Evolutionary conservation across 1,284 basidiomycete species (phyloP).

Genomic region (Cystobasidium sp.): DNA sequence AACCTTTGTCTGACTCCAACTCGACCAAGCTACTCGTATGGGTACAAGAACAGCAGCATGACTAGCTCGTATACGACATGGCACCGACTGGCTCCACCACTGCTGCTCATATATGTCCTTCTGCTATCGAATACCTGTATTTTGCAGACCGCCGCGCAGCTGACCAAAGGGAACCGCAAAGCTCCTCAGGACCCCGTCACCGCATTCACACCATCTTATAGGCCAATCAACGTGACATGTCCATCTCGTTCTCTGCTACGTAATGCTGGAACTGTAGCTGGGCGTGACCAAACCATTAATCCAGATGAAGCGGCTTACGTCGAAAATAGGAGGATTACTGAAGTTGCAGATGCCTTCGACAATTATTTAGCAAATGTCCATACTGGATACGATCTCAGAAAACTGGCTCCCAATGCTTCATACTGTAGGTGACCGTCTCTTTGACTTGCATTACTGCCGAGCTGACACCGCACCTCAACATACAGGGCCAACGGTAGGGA

Average conservation of each 20-base stretch:
- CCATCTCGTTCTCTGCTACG: conserved; percentile 38
- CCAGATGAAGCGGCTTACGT: conserved; percentile 36
- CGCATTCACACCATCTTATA: conserved; percentile 1
- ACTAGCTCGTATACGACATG: no score
- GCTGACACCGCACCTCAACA: background rate
- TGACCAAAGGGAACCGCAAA: no score
- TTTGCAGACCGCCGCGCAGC: no score
- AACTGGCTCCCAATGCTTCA: conserved; percentile 38
- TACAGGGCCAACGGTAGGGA: conserved; percentile 36
- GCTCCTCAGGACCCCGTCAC: no score
- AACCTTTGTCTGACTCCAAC: no score
- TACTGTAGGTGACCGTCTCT: conserved; percentile 26
- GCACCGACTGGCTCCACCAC: no score
- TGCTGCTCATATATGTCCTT: no score
- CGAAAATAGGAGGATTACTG: conserved; percentile 15
- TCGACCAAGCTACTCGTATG: no score
- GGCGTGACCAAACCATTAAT: conserved; percentile 32
- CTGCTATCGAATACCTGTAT: no score
- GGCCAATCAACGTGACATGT: conserved; percentile 38
- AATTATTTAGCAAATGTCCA: conserved; percentile 30
- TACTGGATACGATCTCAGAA: conserved; percentile 35
- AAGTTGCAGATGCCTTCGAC: conserved; percentile 32
- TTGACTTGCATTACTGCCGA: background rate
- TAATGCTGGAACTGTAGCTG: conserved; percentile 11
- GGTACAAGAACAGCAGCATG: no score